Evolutionary conservation across 2,329 filamentous ascomycete genomes (phyloP).

Genomic region (Pseudonectria buxi): DNA sequence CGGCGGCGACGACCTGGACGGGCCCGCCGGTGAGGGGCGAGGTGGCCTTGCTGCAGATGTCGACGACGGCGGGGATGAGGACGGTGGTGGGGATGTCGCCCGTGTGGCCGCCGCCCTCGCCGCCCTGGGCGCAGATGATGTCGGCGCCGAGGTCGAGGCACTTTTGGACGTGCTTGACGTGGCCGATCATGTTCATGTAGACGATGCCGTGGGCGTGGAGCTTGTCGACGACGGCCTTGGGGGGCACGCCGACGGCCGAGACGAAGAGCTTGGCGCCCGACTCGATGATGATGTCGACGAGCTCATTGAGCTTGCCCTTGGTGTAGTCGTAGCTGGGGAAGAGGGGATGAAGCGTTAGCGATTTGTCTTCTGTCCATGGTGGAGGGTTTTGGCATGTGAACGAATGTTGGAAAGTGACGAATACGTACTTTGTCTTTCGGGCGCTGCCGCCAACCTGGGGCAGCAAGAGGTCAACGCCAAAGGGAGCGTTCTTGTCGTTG

Average conservation of each 20-base stretch:
- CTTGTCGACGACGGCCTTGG: conserved; percentile 79
- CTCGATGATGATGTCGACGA: conserved; percentile 88
- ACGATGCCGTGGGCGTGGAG: conserved; percentile 82
- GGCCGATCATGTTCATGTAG: conserved; percentile 99
- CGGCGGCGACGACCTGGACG: conserved; percentile 88
- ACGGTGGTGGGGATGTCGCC: conserved; percentile 88
- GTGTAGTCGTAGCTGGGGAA: conserved; percentile 92
- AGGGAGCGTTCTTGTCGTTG: conserved; percentile 85
- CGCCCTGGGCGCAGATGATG: conserved; percentile 97
- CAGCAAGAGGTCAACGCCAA: conserved; percentile 87
- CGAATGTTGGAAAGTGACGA: neutral
- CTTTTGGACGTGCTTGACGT: conserved; percentile 98
- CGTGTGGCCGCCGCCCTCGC: conserved; percentile 94
- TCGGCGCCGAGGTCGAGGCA: conserved; percentile 87
- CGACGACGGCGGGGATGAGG: conserved; percentile 86
- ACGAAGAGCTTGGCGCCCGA: conserved; percentile 90
- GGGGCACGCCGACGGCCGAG: conserved; percentile 89
- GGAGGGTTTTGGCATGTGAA: conserved; percentile 16
- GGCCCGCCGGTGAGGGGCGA: conserved; percentile 80
- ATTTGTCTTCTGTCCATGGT: neutral
- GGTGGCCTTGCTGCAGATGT: conserved; percentile 72
- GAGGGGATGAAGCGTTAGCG: conserved; percentile 7
- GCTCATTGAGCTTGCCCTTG: conserved; percentile 91
- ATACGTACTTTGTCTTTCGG: conserved; percentile 76
- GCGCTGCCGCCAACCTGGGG: conserved; percentile 92